A percentile compares a stretch with the other conserved stretches of the same genome.
phyloP scores from a whole-genome alignment of 1,284 basidiomycete species.

The Apiotrichum mycotoxinovorans region DNA sequence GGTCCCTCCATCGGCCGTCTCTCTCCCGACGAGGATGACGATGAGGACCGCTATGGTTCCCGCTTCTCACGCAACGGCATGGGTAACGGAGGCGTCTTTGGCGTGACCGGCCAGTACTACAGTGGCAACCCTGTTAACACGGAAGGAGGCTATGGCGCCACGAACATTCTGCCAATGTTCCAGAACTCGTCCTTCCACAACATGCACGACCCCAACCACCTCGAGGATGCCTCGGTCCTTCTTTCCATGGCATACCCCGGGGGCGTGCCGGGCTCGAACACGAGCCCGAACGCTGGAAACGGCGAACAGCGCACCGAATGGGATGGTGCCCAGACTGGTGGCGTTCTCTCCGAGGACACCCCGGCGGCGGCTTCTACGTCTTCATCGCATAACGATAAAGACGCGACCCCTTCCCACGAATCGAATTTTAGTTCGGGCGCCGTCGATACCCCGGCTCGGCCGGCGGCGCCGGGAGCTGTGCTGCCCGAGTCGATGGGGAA shows the following conservation, averaged over 20 bases:
- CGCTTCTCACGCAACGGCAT: slow-evolving; percentile 35
- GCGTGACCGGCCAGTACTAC: slow-evolving; percentile 27
- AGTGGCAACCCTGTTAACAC: slow-evolving; percentile 23
- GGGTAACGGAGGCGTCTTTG: slow-evolving; percentile 39
- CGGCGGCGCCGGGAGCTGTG: slow-evolving; percentile 27
- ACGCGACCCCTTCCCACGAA: slow-evolving; percentile 4
- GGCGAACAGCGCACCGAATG: slow-evolving; percentile 24
- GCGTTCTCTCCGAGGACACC: not conserved
- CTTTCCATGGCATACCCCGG: slow-evolving; percentile 49
- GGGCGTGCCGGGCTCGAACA: slow-evolving; percentile 25
- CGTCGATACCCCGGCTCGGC: slow-evolving; percentile 29
- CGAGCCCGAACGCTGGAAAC: not conserved
- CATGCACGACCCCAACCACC: slow-evolving; percentile 40
- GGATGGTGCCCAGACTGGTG: slow-evolving; percentile 8
- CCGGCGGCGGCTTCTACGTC: slow-evolving; percentile 19
- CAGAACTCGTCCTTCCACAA: slow-evolving; percentile 30
- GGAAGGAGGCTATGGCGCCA: slow-evolving; percentile 27
- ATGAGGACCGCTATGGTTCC: slow-evolving; percentile 32
- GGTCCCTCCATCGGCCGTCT: slow-evolving; percentile 5
- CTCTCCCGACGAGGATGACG: slow-evolving; percentile 27
- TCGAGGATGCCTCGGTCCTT: slow-evolving; percentile 49
- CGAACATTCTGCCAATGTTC: slow-evolving; percentile 43
- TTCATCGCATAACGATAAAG: slow-evolving; percentile 2
- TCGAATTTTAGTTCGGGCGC: slow-evolving; percentile 26
- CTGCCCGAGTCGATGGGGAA: slow-evolving; percentile 35